Conservation (phyloP, 1,284 basidiomycete species). For the Garcileccinum viscosum region DNA sequence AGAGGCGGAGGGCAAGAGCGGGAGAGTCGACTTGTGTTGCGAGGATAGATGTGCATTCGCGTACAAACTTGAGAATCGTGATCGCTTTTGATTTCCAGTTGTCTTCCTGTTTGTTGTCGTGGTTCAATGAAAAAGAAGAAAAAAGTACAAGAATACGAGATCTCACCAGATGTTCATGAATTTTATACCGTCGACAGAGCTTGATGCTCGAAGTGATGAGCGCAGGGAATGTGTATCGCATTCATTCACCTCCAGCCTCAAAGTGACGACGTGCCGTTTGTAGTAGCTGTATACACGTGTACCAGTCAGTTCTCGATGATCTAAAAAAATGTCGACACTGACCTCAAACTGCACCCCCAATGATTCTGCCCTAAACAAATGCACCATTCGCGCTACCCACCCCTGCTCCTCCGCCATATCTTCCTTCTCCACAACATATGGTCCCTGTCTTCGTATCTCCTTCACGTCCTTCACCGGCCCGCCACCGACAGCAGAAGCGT, state of each 20-base stretch:
- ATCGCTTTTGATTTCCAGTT: constrained; percentile 83
- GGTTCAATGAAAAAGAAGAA: neutral
- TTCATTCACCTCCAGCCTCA: constrained; percentile 89
- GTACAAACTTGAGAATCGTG: constrained; percentile 88
- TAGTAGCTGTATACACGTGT: constrained; percentile 62
- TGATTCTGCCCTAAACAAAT: constrained; percentile 87
- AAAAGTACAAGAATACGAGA: neutral
- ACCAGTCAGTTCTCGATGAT: neutral
- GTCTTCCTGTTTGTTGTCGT: constrained; percentile 61
- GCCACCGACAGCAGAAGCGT: constrained; percentile 49
- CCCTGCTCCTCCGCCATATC: constrained; percentile 97
- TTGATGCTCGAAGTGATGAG: constrained; percentile 91
- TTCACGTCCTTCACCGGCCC: constrained; percentile 42
- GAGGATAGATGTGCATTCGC: constrained; percentile 89
- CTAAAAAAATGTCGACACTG: constrained; percentile 27
- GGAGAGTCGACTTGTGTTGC: constrained; percentile 92
- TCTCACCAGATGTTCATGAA: constrained; percentile 65
- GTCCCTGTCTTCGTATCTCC: constrained; percentile 61
- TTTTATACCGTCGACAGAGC: constrained; percentile 87
- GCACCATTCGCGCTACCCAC: constrained; percentile 96
- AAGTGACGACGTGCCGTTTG: constrained; percentile 90
- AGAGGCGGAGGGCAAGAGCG: constrained; percentile 86
- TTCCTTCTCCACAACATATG: constrained; percentile 72
- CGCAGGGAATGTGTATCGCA: constrained; percentile 93
- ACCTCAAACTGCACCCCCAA: constrained; percentile 89